phyloP scores from a whole-genome alignment of 192 early-diverging fungal genomes.

The Phycomyces blakesleeanus region DNA sequence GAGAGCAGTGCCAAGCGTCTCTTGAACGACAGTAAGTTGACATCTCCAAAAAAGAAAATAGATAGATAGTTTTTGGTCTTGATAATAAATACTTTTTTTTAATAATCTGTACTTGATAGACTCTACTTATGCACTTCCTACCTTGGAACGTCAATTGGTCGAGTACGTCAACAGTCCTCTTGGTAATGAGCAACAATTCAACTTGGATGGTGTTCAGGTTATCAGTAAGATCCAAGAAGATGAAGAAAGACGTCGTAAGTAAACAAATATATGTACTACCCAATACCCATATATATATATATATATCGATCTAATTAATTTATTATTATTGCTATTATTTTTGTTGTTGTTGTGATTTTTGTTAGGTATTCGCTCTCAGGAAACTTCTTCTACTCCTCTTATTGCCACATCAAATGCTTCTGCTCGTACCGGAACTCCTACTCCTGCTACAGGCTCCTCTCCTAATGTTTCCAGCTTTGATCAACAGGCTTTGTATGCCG shows the following conservation, averaged over 20 bases:
- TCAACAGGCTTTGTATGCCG: conserved; percentile 72
- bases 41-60: not conserved
- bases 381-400: conserved; percentile 14
- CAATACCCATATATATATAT: no score
- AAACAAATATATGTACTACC: not conserved
- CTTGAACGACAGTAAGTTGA: conserved; percentile 75
- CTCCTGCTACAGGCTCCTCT: conserved; percentile 1
- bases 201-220: conserved; percentile 73
- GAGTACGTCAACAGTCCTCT: conserved; percentile 76
- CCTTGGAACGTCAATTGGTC: conserved; percentile 83
- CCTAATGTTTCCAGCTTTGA: conserved; percentile 33
- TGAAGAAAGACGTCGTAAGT: conserved; percentile 65
- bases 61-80: conserved; percentile 3
- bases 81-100: conserved; percentile 10
- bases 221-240: conserved; percentile 85
- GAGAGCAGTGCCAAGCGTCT: conserved; percentile 62
- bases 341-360: not conserved
- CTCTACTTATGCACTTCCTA: conserved; percentile 79
- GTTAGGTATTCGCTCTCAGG: conserved; percentile 21
- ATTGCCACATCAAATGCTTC: not conserved
- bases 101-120: no score
- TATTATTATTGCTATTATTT: no score
- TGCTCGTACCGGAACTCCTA: not conserved
- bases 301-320: no score
- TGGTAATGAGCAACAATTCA: conserved; percentile 64